Conservation (phyloP, 2,329 filamentous ascomycete species). For the Hypoxylon sp. region DNA sequence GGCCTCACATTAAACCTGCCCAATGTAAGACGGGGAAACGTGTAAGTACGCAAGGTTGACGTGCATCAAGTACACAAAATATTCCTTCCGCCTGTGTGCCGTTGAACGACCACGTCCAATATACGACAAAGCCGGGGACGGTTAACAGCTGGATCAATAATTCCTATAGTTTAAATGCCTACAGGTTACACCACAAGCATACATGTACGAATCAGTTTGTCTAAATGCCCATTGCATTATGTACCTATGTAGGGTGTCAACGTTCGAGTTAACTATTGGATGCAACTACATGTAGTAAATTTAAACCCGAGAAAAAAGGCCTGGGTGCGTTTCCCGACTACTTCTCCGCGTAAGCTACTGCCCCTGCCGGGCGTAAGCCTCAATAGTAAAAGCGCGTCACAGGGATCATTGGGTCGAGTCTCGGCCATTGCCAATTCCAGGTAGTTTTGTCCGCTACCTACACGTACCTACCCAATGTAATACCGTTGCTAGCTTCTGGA, state of each 20-base stretch:
- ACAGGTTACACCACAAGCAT: background rate
- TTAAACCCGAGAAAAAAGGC: background rate
- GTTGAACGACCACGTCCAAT: slow-evolving; percentile 15
- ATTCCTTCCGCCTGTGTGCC: slow-evolving; percentile 18
- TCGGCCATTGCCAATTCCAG: slow-evolving; percentile 20
- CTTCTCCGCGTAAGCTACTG: background rate
- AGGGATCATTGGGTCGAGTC: slow-evolving; percentile 25
- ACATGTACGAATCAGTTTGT: background rate
- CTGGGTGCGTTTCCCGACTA: background rate
- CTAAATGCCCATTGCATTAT: no score
- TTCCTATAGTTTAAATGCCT: background rate
- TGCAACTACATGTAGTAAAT: background rate
- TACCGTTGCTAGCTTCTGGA: no score
- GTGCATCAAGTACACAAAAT: slow-evolving; percentile 14
- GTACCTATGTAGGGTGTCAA: no score
- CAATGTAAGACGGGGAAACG: background rate
- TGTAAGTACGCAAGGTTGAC: background rate
- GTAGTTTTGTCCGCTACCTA: slow-evolving; percentile 4
- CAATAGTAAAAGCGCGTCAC: slow-evolving; percentile 34
- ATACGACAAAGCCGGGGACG: background rate
- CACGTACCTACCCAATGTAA: no score
- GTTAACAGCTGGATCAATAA: slow-evolving; percentile 3
- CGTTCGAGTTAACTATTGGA: no score
- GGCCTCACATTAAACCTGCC: background rate
- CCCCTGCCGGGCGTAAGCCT: slow-evolving; percentile 26